A percentile compares a stretch with the other conserved stretches of the same genome.
Evolutionary conservation across 2,329 filamentous ascomycete species (phyloP).

Genomic region (Trichoderma gracile): DNA sequence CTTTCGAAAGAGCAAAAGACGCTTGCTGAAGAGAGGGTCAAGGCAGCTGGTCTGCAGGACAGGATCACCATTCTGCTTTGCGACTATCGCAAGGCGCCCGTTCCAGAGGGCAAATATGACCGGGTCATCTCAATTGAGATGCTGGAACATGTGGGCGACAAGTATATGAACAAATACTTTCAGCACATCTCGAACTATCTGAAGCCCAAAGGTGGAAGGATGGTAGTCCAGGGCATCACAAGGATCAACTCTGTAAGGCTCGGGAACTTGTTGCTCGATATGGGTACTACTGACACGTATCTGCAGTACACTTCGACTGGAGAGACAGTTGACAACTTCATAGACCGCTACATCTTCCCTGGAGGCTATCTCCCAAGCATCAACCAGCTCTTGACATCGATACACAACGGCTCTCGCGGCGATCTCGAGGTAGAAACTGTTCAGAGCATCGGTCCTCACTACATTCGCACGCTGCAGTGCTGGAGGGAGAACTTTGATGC

Average conservation of each 20-base stretch:
- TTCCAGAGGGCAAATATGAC: conserved; percentile 59
- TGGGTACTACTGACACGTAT: neutral
- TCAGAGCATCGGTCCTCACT: conserved; percentile 73
- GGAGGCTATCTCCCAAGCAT: conserved; percentile 67
- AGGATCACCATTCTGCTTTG: conserved; percentile 63
- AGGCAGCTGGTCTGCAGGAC: conserved; percentile 58
- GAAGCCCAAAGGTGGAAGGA: conserved; percentile 64
- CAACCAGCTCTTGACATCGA: conserved; percentile 59
- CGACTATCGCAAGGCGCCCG: conserved; percentile 65
- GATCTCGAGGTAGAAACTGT: conserved; percentile 65
- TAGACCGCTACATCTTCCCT: conserved; percentile 65
- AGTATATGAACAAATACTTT: conserved; percentile 68
- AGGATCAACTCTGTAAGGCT: conserved; percentile 42
- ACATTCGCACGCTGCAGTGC: conserved; percentile 65
- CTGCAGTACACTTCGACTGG: neutral
- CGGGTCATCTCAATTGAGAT: conserved; percentile 75
- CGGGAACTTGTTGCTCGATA: neutral
- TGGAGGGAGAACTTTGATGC: conserved; percentile 67
- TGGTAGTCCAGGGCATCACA: conserved; percentile 73
- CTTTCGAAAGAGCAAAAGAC: conserved; percentile 68
- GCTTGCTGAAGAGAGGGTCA: conserved; percentile 65
- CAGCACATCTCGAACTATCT: conserved; percentile 61
- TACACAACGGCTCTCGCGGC: conserved; percentile 59
- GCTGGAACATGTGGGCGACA: conserved; percentile 70
- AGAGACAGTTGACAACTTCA: neutral